phyloP scores from a whole-genome alignment of 352 stramenopile genomes.

The Pilasporangium apinafurcum region DNA sequence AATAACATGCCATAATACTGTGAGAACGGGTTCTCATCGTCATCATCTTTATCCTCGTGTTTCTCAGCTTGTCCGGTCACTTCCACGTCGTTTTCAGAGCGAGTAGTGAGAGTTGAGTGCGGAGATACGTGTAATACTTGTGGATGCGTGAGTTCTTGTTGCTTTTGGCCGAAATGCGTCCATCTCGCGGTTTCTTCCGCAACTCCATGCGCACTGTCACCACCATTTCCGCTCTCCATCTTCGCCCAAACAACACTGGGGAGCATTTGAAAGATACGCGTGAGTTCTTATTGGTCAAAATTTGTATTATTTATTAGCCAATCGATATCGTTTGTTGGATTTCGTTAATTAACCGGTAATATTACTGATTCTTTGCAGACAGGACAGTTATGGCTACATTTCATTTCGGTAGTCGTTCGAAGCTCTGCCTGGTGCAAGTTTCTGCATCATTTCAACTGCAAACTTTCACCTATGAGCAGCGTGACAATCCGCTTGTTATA shows the following conservation, averaged over 20 bases:
- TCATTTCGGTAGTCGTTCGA: too few species aligned
- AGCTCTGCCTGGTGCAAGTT: too few species aligned
- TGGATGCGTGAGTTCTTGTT: slow-evolving; percentile 11
- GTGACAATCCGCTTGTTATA: slow-evolving; percentile 14
- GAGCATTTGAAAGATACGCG: too few species aligned
- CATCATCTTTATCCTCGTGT: background rate
- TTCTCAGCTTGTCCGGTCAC: background rate
- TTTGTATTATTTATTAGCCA: too few species aligned
- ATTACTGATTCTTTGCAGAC: too few species aligned
- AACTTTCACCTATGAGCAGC: slow-evolving; percentile 23
- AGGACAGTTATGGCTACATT: too few species aligned
- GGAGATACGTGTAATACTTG: background rate
- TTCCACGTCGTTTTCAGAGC: background rate
- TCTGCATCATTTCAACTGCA: too few species aligned
- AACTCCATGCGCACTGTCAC: slow-evolving; percentile 1
- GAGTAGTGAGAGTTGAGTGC: too few species aligned
- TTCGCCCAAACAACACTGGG: background rate
- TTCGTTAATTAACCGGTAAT: too few species aligned
- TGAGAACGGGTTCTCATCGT: slow-evolving; percentile 85
- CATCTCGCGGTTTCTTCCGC: slow-evolving; percentile 18
- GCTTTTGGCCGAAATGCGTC: slow-evolving; percentile 19
- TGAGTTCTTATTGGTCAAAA: too few species aligned
- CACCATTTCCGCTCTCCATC: background rate
- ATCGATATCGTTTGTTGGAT: too few species aligned
- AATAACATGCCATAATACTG: slow-evolving; percentile 94